These are phyloP conservation scores for Capsicum pubescens DNA, from an alignment of 257 asterid species.

Conservation along the genomic window DNA sequence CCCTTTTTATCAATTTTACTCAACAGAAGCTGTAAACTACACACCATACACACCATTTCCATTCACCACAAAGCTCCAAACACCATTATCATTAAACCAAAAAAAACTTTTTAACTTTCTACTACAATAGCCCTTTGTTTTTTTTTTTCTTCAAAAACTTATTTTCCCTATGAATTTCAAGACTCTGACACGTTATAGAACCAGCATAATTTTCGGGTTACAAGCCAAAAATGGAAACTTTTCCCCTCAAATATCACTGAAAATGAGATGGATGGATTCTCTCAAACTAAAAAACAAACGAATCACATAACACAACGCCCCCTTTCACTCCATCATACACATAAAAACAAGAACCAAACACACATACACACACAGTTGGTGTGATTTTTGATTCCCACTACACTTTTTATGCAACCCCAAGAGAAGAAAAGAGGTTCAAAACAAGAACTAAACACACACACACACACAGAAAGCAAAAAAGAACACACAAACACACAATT, in stretches of 20 bases:
- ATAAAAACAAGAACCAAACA: slow-evolving; percentile 7
- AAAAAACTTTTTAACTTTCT: background rate
- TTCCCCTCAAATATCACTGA: background rate
- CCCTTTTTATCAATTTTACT: slow-evolving; percentile 16
- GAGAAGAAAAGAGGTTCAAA: too few relatives aligned
- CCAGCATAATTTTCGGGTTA: slow-evolving; percentile 1
- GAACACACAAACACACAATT: background rate
- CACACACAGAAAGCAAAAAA: background rate
- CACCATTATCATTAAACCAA: slow-evolving; percentile 23
- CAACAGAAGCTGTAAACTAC: slow-evolving; percentile 34
- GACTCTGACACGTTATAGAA: slow-evolving; percentile 19
- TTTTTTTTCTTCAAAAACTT: background rate
- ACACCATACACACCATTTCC: slow-evolving; percentile 34
- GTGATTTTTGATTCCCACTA: background rate
- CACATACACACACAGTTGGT: background rate
- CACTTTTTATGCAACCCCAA: too few relatives aligned
- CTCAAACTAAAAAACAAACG: background rate
- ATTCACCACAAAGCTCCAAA: slow-evolving; percentile 36
- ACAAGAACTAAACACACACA: too few relatives aligned
- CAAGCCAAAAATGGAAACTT: slow-evolving; percentile 3
- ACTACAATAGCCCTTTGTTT: slow-evolving; percentile 25
- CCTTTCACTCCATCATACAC: slow-evolving; percentile 3
- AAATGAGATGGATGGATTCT: background rate
- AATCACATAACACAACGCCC: background rate
- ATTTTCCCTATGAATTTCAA: background rate